Evolutionary conservation across 2,329 filamentous ascomycete species (phyloP).

Genomic region (Apiospora marii): DNA sequence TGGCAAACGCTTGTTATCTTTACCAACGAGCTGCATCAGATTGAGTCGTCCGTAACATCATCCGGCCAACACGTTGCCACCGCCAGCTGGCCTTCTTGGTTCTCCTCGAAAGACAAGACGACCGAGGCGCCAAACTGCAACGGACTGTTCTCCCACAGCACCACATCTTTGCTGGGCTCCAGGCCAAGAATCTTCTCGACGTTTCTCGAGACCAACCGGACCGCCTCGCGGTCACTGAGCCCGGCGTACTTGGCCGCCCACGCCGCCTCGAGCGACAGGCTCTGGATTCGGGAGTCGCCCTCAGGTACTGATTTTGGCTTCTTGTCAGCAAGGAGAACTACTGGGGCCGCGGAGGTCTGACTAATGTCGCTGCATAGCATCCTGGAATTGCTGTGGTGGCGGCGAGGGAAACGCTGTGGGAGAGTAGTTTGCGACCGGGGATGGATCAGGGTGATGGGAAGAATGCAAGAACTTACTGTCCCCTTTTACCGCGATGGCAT

Average conservation of each 20-base stretch:
- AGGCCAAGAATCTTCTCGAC: conserved; percentile 51
- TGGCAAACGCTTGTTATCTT: not conserved
- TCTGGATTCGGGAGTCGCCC: conserved; percentile 48
- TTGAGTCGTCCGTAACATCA: conserved; percentile 25
- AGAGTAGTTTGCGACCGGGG: too few species aligned
- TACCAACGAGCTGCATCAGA: not conserved
- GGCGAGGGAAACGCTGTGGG: not conserved
- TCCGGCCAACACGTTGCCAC: conserved; percentile 46
- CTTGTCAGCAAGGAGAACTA: not conserved
- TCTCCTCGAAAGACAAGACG: conserved; percentile 45
- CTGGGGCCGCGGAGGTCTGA: too few species aligned
- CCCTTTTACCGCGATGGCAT: conserved; percentile 42
- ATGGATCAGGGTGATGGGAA: not conserved
- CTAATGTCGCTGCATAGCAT: too few species aligned
- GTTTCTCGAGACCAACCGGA: conserved; percentile 49
- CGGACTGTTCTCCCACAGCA: conserved; percentile 53
- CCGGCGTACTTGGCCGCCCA: conserved; percentile 51
- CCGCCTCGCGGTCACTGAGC: conserved; percentile 42
- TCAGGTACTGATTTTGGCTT: conserved; percentile 32
- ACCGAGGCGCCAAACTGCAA: conserved; percentile 50
- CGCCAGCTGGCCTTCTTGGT: conserved; percentile 39
- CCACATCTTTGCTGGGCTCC: conserved; percentile 46
- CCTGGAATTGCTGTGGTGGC: not conserved
- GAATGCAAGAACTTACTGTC: conserved; percentile 31
- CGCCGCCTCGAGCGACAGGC: conserved; percentile 47